A percentile compares a stretch with the other conserved stretches of the same genome.
These are phyloP conservation scores for Cicer yamashitae DNA, from an alignment of 306 rosid genomes.

Conservation along the genomic window DNA sequence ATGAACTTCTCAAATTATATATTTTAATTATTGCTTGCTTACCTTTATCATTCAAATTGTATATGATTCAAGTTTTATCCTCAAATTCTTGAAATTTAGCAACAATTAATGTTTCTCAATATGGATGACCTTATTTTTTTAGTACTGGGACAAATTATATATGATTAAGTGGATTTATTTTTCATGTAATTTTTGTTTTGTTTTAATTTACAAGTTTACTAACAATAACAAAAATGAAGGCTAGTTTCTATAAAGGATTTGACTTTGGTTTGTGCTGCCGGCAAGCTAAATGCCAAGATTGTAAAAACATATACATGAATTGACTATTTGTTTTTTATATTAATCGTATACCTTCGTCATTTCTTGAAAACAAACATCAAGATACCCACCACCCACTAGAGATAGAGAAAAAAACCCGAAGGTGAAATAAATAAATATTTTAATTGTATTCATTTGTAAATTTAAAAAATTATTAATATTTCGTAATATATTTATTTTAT, in stretches of 20 bases:
- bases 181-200: not conserved
- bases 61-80: not conserved
- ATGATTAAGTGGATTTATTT: not conserved
- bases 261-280: constrained; percentile 36
- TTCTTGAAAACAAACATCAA: too few species aligned
- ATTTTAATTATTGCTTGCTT: not conserved
- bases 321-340: not conserved
- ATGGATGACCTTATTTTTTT: not conserved
- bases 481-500: too few species aligned
- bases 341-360: not conserved
- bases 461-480: too few species aligned
- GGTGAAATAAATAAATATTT: too few species aligned
- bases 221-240: constrained; percentile 23
- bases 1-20: not conserved
- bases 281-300: constrained; percentile 19
- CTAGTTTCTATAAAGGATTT: constrained; percentile 31
- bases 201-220: not conserved
- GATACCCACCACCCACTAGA: too few species aligned
- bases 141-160: not conserved
- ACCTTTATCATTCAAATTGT: not conserved
- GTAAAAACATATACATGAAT: not conserved
- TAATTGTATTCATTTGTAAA: too few species aligned
- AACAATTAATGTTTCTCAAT: not conserved
- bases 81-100: not conserved
- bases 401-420: too few species aligned